phyloP scores from a whole-genome alignment of 2,329 filamentous ascomycete species.

The Rhynchosporium secalis region DNA sequence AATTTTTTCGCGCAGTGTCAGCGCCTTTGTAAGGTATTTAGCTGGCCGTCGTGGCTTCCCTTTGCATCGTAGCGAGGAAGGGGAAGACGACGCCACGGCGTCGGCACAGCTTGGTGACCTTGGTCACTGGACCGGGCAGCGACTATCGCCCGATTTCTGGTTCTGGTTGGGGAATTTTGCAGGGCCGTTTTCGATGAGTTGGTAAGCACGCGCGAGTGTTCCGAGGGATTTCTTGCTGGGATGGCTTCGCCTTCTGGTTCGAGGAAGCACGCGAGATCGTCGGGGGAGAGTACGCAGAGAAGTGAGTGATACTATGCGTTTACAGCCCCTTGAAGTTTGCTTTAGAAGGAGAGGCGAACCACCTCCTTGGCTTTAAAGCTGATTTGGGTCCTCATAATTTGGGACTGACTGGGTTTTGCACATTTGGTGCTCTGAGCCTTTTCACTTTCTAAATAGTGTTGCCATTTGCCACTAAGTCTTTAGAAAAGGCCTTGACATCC shows the following conservation, averaged over 20 bases:
- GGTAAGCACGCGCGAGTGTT: neutral
- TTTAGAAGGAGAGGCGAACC: neutral
- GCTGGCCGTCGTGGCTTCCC: no score
- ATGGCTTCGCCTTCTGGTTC: neutral
- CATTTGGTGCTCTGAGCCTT: no score
- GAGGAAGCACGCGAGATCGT: constrained; percentile 11
- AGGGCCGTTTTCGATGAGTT: neutral
- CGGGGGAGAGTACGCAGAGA: constrained; percentile 4
- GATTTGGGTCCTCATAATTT: neutral
- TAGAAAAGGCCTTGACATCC: neutral
- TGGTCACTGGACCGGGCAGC: no score
- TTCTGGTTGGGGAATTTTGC: neutral
- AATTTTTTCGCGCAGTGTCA: no score
- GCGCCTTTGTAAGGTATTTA: no score
- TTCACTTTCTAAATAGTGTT: no score
- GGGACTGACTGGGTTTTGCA: no score
- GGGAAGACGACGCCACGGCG: no score
- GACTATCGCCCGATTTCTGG: neutral
- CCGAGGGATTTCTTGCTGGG: neutral
- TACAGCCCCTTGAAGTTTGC: neutral
- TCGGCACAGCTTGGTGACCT: no score
- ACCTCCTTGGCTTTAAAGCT: neutral
- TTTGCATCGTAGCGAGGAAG: no score
- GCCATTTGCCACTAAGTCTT: neutral
- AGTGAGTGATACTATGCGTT: neutral